A percentile compares a stretch with the other conserved stretches of the same genome.
Evolutionary conservation across 106 monocot species (phyloP).

Genomic region (Platanthera zijinensis): DNA sequence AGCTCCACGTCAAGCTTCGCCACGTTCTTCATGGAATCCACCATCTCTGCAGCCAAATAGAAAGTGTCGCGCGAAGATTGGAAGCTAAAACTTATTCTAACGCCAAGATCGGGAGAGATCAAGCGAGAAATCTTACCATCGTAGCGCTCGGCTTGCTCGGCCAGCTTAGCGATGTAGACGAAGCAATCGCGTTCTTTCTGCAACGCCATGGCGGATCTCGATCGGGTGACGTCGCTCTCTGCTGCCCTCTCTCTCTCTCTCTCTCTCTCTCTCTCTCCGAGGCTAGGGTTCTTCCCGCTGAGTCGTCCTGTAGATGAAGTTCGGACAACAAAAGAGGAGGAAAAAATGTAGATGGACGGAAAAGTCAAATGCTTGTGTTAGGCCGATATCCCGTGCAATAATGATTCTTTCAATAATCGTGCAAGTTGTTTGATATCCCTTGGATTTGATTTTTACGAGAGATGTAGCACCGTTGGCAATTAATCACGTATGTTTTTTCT

Average conservation of each 20-base stretch:
- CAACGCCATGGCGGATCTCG: constrained; percentile 16
- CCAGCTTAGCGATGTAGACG: constrained; percentile 28
- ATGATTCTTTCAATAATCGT: too few species aligned
- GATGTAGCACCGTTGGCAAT: too few species aligned
- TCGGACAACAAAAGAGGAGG: not conserved
- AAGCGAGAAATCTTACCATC: constrained; percentile 5
- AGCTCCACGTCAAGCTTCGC: constrained; percentile 23
- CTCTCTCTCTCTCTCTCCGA: not conserved
- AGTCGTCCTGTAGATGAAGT: not conserved
- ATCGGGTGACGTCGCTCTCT: not conserved
- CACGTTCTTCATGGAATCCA: constrained; percentile 18
- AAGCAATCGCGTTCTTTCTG: constrained; percentile 18
- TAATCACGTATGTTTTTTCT: too few species aligned
- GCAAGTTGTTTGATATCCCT: too few species aligned
- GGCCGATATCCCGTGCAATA: too few species aligned
- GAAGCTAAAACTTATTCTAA: not conserved
- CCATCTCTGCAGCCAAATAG: constrained; percentile 8
- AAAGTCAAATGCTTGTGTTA: too few species aligned
- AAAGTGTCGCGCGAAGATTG: not conserved
- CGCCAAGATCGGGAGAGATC: not conserved
- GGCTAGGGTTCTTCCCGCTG: constrained; percentile 6
- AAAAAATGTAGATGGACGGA: not conserved
- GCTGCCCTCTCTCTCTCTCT: not conserved
- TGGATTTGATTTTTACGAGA: too few species aligned
- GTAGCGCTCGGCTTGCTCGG: constrained; percentile 26